A percentile compares a stretch with the other conserved stretches of the same genome.
phyloP scores from a whole-genome alignment of 768 basidiomycete genomes.

The Sporobolomyces phaffii region DNA sequence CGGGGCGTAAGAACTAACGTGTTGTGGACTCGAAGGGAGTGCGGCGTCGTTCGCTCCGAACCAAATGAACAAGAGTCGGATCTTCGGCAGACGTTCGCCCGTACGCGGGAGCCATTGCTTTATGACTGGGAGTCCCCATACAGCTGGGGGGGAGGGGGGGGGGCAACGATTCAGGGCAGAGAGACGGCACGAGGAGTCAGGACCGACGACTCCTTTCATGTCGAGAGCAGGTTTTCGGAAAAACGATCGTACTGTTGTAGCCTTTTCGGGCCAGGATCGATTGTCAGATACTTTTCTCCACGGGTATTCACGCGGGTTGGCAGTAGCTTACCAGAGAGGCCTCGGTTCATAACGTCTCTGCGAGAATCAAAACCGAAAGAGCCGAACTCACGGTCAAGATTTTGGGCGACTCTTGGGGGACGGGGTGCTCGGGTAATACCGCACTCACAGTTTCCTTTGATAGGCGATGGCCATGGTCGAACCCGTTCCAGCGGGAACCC shows the following conservation, averaged over 20 bases:
- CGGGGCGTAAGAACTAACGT: neutral
- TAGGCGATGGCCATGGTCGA: slow-evolving; percentile 23
- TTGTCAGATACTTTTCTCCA: neutral
- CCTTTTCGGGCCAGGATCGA: neutral
- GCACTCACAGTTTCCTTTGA: slow-evolving; percentile 36
- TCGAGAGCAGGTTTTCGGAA: too few relatives aligned
- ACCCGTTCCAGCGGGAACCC: slow-evolving; percentile 27
- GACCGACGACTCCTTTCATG: too few relatives aligned
- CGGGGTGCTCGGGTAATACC: too few relatives aligned
- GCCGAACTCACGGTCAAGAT: neutral
- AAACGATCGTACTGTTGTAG: slow-evolving; percentile 31
- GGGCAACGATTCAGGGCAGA: too few relatives aligned
- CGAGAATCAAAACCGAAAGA: neutral
- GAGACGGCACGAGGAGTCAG: too few relatives aligned
- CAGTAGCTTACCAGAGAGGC: slow-evolving; percentile 27
- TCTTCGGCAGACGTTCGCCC: slow-evolving; percentile 6
- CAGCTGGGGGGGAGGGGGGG: neutral
- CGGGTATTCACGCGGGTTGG: too few relatives aligned
- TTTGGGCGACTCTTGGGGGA: too few relatives aligned
- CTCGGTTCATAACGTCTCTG: slow-evolving; percentile 38
- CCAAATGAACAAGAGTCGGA: slow-evolving; percentile 30
- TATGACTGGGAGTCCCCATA: slow-evolving; percentile 26
- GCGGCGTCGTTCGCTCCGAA: slow-evolving; percentile 39
- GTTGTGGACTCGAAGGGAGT: slow-evolving; percentile 15
- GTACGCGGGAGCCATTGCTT: slow-evolving; percentile 30